These are phyloP conservation scores for Lachnellula subtilissima DNA, from an alignment of 2,329 filamentous ascomycete genomes.

Conservation along the genomic window DNA sequence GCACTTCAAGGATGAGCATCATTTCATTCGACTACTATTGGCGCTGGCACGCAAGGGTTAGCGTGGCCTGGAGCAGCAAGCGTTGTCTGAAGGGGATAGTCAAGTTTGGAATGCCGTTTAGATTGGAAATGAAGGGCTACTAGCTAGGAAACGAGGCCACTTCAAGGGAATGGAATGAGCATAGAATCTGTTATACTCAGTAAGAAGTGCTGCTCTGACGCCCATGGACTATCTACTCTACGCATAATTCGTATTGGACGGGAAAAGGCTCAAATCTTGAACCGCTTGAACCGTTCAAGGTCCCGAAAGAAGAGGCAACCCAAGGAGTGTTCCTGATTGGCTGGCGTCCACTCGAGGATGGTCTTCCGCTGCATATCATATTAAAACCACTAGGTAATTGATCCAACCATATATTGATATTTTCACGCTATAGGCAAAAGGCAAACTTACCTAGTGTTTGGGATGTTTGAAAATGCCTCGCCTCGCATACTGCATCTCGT, in stretches of 20 bases:
- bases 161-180: background rate
- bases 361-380: constrained; percentile 25
- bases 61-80: constrained; percentile 11
- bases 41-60: constrained; percentile 11
- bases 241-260: background rate
- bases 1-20: constrained; percentile 5
- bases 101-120: constrained; percentile 1
- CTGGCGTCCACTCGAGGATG: constrained; percentile 13
- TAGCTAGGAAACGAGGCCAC: background rate
- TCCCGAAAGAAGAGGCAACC: constrained; percentile 20
- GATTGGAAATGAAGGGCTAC: constrained; percentile 6
- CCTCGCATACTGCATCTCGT: constrained; percentile 2
- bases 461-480: constrained; percentile 4
- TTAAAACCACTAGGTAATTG: constrained; percentile 17
- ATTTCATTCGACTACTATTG: constrained; percentile 8
- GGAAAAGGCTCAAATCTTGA: background rate
- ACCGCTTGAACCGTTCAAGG: background rate
- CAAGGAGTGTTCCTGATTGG: constrained; percentile 14
- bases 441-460: background rate
- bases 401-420: constrained; percentile 10
- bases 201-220: background rate
- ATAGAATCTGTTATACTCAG: background rate
- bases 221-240: background rate
- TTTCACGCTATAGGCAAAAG: background rate
- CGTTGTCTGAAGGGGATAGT: constrained; percentile 17